These are phyloP conservation scores for Parascedosporium putredinis DNA, from an alignment of 2,329 filamentous ascomycete genomes.

Conservation along the genomic window DNA sequence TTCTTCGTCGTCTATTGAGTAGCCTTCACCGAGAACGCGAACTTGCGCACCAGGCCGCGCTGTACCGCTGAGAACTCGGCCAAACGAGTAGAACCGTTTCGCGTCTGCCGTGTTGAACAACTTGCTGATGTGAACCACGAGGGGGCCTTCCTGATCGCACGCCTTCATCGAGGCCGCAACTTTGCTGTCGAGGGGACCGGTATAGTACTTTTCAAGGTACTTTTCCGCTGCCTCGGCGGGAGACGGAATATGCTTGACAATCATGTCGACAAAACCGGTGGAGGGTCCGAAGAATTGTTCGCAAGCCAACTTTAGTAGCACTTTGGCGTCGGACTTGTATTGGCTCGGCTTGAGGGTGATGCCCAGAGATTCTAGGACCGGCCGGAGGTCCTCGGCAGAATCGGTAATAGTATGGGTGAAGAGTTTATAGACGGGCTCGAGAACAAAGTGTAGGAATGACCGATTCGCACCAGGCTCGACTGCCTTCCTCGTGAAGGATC, in stretches of 20 bases:
- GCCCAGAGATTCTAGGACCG: conserved; percentile 66
- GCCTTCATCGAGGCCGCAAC: conserved; percentile 68
- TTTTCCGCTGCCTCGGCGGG: conserved; percentile 67
- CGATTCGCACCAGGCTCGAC: conserved; percentile 71
- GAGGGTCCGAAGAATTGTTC: conserved; percentile 91
- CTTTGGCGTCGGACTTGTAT: conserved; percentile 80
- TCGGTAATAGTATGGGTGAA: conserved; percentile 92
- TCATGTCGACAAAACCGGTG: conserved; percentile 89
- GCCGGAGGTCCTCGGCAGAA: conserved; percentile 72
- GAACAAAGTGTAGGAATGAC: conserved; percentile 86
- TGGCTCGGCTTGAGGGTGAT: conserved; percentile 87
- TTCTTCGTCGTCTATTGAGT: conserved; percentile 94
- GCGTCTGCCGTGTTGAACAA: conserved; percentile 85
- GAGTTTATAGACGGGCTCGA: conserved; percentile 96
- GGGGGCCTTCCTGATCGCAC: conserved; percentile 80
- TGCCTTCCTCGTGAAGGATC: conserved; percentile 83
- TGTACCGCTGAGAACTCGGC: conserved; percentile 85
- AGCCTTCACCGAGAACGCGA: conserved; percentile 86
- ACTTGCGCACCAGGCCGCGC: conserved; percentile 74
- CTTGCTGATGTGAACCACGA: conserved; percentile 89
- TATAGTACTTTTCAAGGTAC: conserved; percentile 80
- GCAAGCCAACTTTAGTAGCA: conserved; percentile 80
- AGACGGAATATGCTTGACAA: conserved; percentile 80
- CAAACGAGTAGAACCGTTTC: conserved; percentile 82
- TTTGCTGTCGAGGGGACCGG: conserved; percentile 74